Base-by-base conservation (phyloP, 106 monocot species). In the Dendrobium chrysotoxum region DNA sequence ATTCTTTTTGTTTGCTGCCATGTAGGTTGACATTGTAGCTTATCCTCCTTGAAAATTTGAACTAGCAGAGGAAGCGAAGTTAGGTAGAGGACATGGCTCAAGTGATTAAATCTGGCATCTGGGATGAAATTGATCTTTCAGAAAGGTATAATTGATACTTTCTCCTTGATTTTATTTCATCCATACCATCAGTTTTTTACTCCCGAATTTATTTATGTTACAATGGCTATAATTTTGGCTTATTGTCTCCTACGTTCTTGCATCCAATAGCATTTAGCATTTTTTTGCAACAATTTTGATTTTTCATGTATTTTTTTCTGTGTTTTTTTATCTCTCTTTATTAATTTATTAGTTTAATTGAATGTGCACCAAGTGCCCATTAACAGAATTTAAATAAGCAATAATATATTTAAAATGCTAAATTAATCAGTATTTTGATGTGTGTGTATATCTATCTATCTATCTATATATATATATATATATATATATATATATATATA, bases 111-210 rank as follows among this genome's bases (percentile, higher is more conserved):
- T 25, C 47, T 47, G n/a, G 25, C 25, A 45, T 76, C 45, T 76
- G 45, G 76, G 40, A 47, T 40, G 28, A 76, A 47, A 76, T 76
- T 76, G 76, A 76, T 41, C 47, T 76, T 26, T 45, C 76, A 15
- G 76, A 76, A 76, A 76, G 76, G 76, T 76, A 76, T 40, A 70
- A 26, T 4, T 30, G 3, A 3, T 28, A 12, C 28, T 35, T 35
- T 15, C 28, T 35, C 35, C n/a, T 70, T 21, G 74, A 15, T 74
- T 74, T 74, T 42, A 35, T 70, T 70, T 70, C 25, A 70, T 35
- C 15, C 4, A 35, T 23, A 11, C n/a, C 23, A 3, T 50, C 50
- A 50, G 11, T 50, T 50, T 35, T 50, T 13, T 44, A 55, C 15
- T 61, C n/a, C 23, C 6, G 21, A 23, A 6, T 61, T 61, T n/a